phyloP scores from a whole-genome alignment of 23 red algal genomes.

The Chondrus crispus region DNA sequence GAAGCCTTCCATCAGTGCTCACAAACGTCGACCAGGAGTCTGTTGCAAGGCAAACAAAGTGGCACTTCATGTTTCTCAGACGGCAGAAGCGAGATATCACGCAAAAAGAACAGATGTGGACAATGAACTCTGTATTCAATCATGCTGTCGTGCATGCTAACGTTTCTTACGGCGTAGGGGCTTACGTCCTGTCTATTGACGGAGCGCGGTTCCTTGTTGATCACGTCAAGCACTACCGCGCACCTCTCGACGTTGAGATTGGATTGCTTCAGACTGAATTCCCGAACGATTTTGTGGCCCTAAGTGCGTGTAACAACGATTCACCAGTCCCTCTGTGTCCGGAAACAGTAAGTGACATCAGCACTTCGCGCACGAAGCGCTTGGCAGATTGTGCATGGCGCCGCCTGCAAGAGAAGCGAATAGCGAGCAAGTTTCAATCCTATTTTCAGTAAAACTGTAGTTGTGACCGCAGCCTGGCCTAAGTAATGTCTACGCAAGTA shows the following conservation, averaged over 20 bases:
- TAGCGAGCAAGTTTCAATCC: no score
- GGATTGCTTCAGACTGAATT: constrained; percentile 56
- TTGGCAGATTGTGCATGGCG: no score
- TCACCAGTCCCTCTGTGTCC: no score
- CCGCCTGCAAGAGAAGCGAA: no score
- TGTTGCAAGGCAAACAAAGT: constrained; percentile 37
- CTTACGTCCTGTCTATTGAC: constrained; percentile 62
- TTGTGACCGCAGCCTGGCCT: no score
- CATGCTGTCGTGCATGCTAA: constrained; percentile 56
- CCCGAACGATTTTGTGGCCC: constrained; percentile 54
- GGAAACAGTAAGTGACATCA: no score
- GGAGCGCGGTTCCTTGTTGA: constrained; percentile 56
- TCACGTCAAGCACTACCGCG: constrained; percentile 51
- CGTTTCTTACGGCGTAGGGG: constrained; percentile 53
- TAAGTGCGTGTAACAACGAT: constrained; percentile 66
- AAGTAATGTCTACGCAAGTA: no score
- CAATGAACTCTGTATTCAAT: constrained; percentile 21
- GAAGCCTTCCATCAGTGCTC: constrained; percentile 22
- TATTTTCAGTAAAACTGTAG: no score
- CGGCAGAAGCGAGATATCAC: neutral
- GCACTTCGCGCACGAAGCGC: no score
- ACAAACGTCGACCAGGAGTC: constrained; percentile 57
- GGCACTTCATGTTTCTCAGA: constrained; percentile 80
- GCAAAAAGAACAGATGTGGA: constrained; percentile 43
- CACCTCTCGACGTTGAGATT: constrained; percentile 78